Percentiles rank a stretch among this genome's conserved stretches.
Conservation (phyloP, 306 rosid genomes). For the Malus domestica region ASM211411v1 NC_041800.1:7962001-7962500, state of each 20-base stretch:
- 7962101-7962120: conserved; percentile 17
- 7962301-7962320: conserved; percentile 97
- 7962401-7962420: conserved; percentile 95
- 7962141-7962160: conserved; percentile 10
- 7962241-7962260: conserved; percentile 99
- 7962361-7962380: conserved; percentile 68
- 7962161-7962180: conserved; percentile 3
- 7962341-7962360: conserved; percentile 93
- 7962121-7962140: conserved; percentile 8
- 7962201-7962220: conserved; percentile 33
- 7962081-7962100: conserved; percentile 99
- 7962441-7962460: conserved; percentile 57
- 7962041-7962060: conserved; percentile 66
- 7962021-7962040: conserved; percentile 62
- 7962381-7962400: conserved; percentile 71
- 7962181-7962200: neutral
- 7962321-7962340: conserved; percentile 85
- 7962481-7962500: conserved; percentile 32
- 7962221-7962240: conserved; percentile 70
- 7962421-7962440: conserved; percentile 98
- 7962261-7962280: conserved; percentile 99
- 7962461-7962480: conserved; percentile 64
- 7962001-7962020: conserved; percentile 91
- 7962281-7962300: conserved; percentile 98
- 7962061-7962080: conserved; percentile 82